Base-by-base conservation (phyloP, 768 basidiomycete species). In the Boletus huronensis region DNA sequence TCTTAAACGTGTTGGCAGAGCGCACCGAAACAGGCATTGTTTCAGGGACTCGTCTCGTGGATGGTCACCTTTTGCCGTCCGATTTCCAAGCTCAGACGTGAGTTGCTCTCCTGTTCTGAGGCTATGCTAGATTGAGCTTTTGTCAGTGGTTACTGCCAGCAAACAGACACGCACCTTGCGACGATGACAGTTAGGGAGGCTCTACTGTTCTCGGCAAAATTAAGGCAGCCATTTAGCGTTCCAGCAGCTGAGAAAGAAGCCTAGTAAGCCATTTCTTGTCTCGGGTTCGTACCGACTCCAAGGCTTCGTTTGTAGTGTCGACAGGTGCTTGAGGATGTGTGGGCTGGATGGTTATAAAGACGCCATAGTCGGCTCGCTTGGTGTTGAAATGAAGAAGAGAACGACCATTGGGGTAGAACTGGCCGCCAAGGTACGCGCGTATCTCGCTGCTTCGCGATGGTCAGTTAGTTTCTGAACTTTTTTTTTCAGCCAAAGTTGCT, bases 391-490 rank as follows among this genome's bases (percentile, higher is more conserved):
- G 56, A 78, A 82, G 46, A 95, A 93, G 72, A 79, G 91, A 8
- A 84, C 89, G 0, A 94, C 91, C 0, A 94, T 94, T 54, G 92
- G 82, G 25, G 91, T 93, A 34, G 91, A 93, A 66, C 75, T 95
- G 11, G 91, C 90, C 44, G 89, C 91, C 6, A 93, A 92, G 68
- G 66, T 71, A 59, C 6, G 49, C 43, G 8, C 5, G 25, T 11
- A 1, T n/a, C 13, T 26, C 31, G 11, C 0, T 6, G 7, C 10
- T 19, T 3, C 0, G 3, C 14, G n/a, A 21, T 19, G 34, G n/a
- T 8, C 0, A 16, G 16, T 4, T 16, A 2, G 32, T 54, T n/a
- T 10, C 31, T 32, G 3, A 29, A 46, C 23, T 2, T 3, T 1
- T 25, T 19, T 16, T 23, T 14, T 5, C 55, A 84, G 84, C 93